Conservation (phyloP, 2,329 filamentous ascomycete genomes). For the Colletotrichum coccodes region DNA sequence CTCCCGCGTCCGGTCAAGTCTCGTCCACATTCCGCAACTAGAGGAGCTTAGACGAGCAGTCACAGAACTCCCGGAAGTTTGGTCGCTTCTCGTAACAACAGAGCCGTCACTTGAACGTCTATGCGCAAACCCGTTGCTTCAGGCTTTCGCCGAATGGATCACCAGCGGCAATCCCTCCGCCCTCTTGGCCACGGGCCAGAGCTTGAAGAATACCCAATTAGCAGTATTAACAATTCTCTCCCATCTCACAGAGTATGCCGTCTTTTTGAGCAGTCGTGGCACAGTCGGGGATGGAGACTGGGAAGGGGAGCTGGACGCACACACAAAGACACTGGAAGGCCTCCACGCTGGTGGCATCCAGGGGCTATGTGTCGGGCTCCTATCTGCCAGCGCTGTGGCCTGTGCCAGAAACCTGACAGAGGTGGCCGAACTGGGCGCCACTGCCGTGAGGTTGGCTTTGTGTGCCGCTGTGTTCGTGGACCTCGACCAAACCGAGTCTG, state of each 20-base stretch:
- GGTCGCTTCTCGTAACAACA: neutral
- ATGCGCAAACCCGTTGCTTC: neutral
- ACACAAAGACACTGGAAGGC: neutral
- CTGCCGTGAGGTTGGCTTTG: neutral
- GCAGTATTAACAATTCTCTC: neutral
- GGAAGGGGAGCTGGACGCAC: neutral
- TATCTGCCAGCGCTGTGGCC: neutral
- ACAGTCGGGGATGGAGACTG: neutral
- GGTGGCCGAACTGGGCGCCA: neutral
- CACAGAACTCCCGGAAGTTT: neutral
- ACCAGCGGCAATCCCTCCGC: neutral
- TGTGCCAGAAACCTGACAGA: neutral
- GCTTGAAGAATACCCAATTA: neutral
- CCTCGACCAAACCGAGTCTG: neutral
- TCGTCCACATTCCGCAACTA: neutral
- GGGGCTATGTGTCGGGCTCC: neutral
- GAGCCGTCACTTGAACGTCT: neutral
- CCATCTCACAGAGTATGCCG: neutral
- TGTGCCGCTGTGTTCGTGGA: neutral
- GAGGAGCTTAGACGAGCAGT: neutral
- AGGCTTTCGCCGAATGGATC: neutral
- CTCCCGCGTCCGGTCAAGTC: neutral
- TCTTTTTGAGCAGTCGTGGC: neutral
- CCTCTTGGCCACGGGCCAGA: neutral
- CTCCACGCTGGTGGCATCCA: neutral